These are phyloP conservation scores for Fusarium floridanum DNA, from an alignment of 2,329 filamentous ascomycete species.

Conservation along the genomic window DNA sequence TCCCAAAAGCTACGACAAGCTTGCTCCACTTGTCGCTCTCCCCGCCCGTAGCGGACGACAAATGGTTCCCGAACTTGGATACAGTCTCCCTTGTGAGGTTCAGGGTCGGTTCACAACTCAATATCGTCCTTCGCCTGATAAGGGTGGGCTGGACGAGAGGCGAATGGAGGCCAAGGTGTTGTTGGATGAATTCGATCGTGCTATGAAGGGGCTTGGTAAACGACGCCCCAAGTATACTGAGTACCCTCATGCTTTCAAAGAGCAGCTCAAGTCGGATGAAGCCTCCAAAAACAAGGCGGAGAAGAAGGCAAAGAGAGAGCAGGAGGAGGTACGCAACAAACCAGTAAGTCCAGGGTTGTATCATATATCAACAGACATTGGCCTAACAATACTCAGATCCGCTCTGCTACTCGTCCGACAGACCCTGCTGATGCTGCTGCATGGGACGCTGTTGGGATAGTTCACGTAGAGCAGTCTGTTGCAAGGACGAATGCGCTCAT, in stretches of 20 bases:
- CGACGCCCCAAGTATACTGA: constrained; percentile 61
- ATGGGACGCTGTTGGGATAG: constrained; percentile 67
- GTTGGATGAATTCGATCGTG: constrained; percentile 57
- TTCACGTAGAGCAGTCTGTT: constrained; percentile 60
- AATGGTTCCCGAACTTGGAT: constrained; percentile 56
- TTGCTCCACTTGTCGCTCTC: constrained; percentile 58
- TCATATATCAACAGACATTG: background rate
- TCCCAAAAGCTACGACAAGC: constrained; percentile 61
- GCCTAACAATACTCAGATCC: constrained; percentile 48
- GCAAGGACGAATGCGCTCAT: constrained; percentile 55
- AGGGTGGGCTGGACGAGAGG: constrained; percentile 57
- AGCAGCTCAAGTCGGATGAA: constrained; percentile 61
- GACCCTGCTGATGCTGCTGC: constrained; percentile 62
- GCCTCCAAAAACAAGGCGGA: constrained; percentile 61
- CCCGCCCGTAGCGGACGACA: constrained; percentile 55
- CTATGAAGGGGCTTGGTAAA: constrained; percentile 58
- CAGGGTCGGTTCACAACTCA: constrained; percentile 58
- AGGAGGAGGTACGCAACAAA: constrained; percentile 56
- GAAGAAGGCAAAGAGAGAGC: constrained; percentile 59
- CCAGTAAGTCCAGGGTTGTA: constrained; percentile 48
- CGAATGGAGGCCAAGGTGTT: constrained; percentile 55
- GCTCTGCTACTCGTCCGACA: constrained; percentile 58
- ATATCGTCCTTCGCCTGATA: constrained; percentile 56
- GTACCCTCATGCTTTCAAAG: constrained; percentile 61
- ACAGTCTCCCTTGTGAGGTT: constrained; percentile 58